Base-by-base conservation (phyloP, 2,329 filamentous ascomycete genomes). In the Claviceps cyperi region DNA sequence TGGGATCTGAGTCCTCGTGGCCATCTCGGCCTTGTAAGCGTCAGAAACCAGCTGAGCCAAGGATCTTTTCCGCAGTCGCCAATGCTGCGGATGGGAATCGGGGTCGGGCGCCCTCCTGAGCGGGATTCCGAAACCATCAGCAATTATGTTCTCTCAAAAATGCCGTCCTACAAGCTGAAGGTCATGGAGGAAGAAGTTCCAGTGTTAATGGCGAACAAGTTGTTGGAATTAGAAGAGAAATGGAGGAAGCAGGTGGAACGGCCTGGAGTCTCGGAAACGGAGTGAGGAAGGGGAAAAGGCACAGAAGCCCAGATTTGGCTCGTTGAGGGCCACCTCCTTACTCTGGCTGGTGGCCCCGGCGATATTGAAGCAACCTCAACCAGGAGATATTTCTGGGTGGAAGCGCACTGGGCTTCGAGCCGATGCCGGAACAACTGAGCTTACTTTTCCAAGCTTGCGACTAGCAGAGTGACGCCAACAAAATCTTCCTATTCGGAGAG, bases 21-120 rank as follows among this genome's bases (percentile, higher is more conserved):
- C 0, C 86, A 91, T 64, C 87, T 88, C 57, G 86, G 86, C 1
- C 63, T 91, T 57, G 84, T 81, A 63, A 86, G 82, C 59, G 72
- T 83, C 48, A 74, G 78, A 50, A 67, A 70, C 17, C 68, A 62
- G 47, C 55, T 87, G 22, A 62, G 62, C 2, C 65, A 67, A 5
- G 58, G 56, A 0, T 65, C 69, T 8, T 76, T 69, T 46, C 63
- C 65, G 2, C 60, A 56, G 0, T 66, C 68, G 0, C 66, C 63
- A 14, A 77, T 70, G 69, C 74, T 63, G 55, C 73, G 86, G 52
- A 78, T 97, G 47, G 83, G 85, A 0, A 70, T 97, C 13, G 92
- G 92, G 0, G 95, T 97, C 67, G 90, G 87, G n/a, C 71, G 92
- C 44, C 91, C 91, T 0, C 71, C 69, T 44, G 82, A 76, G 54